Evolutionary conservation across 495 filamentous ascomycete species (phyloP).

Genomic region (Hypomontagnella submonticulosa): DNA sequence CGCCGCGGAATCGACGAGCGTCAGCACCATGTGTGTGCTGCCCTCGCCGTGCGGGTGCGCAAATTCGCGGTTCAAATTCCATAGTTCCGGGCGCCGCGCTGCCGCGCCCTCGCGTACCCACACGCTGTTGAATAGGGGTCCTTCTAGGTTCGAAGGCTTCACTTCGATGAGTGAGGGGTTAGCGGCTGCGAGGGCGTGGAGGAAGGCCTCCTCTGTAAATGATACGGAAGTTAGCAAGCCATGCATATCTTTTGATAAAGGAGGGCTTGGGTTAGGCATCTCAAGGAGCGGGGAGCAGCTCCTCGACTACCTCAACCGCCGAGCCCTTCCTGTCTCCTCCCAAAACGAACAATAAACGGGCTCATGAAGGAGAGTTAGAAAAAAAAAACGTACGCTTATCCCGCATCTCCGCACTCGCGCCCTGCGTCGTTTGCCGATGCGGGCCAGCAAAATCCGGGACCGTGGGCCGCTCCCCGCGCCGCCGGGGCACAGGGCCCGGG

Average conservation of each 20-base stretch:
- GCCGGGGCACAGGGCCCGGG: not conserved
- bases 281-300: too few relatives aligned
- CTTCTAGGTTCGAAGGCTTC: constrained; percentile 46
- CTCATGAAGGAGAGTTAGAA: too few relatives aligned
- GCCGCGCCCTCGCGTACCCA: constrained; percentile 12
- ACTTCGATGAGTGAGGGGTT: constrained; percentile 34
- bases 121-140: constrained; percentile 36
- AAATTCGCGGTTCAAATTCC: constrained; percentile 39
- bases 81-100: constrained; percentile 14
- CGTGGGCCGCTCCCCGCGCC: constrained; percentile 32
- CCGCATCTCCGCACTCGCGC: not conserved
- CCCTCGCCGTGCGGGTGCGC: constrained; percentile 47
- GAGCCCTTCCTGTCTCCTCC: too few relatives aligned
- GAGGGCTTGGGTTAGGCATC: too few relatives aligned
- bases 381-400: not conserved
- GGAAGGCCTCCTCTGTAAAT: constrained; percentile 19
- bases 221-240: too few relatives aligned
- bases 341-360: too few relatives aligned
- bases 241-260: too few relatives aligned
- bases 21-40: constrained; percentile 44
- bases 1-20: constrained; percentile 40
- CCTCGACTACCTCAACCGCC: too few relatives aligned
- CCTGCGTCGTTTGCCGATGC: constrained; percentile 44
- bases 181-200: constrained; percentile 24
- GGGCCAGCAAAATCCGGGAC: constrained; percentile 40